phyloP scores from a whole-genome alignment of 2,329 filamentous ascomycete species.

The Myotisia sp. region DNA sequence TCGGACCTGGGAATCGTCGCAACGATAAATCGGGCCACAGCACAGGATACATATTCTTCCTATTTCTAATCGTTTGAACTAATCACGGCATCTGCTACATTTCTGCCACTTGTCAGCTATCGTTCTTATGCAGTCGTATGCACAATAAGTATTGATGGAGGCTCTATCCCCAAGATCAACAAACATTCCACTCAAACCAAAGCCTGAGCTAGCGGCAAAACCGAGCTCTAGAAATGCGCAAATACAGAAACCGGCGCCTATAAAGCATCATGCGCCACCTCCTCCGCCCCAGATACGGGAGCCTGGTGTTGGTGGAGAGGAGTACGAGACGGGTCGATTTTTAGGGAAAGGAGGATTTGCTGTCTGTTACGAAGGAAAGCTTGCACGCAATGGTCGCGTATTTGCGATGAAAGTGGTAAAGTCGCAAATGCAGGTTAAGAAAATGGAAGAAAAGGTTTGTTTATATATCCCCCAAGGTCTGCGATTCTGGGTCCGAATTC shows the following conservation, averaged over 20 bases:
- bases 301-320: constrained; percentile 31
- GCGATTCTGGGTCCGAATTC: background rate
- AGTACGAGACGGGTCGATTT: constrained; percentile 33
- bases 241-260: constrained; percentile 21
- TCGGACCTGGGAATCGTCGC: too few relatives aligned
- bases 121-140: background rate
- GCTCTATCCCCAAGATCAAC: constrained; percentile 36
- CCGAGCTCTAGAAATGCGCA: constrained; percentile 16
- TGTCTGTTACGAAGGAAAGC: constrained; percentile 35
- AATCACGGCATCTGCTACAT: too few relatives aligned
- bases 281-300: constrained; percentile 33
- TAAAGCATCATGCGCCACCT: constrained; percentile 33
- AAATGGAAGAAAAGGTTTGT: constrained; percentile 39
- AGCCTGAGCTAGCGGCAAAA: constrained; percentile 25
- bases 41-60: too few relatives aligned
- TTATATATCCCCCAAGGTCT: background rate
- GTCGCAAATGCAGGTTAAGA: constrained; percentile 36
- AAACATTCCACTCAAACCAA: constrained; percentile 33
- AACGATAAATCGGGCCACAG: too few relatives aligned
- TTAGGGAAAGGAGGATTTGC: constrained; percentile 39
- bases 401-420: constrained; percentile 39
- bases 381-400: constrained; percentile 30
- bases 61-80: too few relatives aligned
- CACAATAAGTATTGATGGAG: constrained; percentile 16
- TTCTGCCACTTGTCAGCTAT: background rate